Conservation (phyloP, 2,329 filamentous ascomycete species). For the Cylindrodendrum hubeiense region DNA sequence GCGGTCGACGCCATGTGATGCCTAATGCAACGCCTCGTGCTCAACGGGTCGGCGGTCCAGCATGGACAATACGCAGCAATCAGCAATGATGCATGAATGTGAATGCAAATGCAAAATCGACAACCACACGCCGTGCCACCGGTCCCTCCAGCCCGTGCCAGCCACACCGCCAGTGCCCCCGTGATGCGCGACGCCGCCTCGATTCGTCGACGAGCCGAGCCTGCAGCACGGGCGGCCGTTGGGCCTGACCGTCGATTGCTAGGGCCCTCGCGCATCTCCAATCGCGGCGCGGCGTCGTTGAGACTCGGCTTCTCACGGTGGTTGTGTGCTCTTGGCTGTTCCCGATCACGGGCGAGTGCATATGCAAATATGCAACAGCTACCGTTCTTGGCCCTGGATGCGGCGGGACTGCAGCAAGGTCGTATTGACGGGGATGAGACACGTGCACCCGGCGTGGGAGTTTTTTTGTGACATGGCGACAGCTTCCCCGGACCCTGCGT, state of each 20-base stretch:
- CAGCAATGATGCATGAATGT: background rate
- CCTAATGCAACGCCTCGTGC: background rate
- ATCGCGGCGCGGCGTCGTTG: background rate
- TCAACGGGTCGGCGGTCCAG: background rate
- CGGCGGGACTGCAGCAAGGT: conserved; percentile 17
- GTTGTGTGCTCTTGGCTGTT: background rate
- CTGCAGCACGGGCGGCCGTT: conserved; percentile 23
- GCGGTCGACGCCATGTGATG: background rate
- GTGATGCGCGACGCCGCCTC: conserved; percentile 28
- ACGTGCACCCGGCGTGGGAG: background rate
- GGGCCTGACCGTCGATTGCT: conserved; percentile 16
- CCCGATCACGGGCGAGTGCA: conserved; percentile 1
- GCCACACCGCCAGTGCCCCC: conserved; percentile 31
- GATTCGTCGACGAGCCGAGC: conserved; percentile 32
- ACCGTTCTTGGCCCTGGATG: background rate
- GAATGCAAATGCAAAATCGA: conserved; percentile 12
- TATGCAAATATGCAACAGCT: background rate
- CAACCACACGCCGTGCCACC: background rate
- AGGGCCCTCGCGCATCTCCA: background rate
- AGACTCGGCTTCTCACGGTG: background rate
- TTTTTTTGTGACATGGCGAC: background rate
- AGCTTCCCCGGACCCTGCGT: background rate
- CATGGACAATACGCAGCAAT: background rate
- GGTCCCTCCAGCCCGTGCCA: conserved; percentile 11
- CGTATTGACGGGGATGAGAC: conserved; percentile 5